phyloP scores from a whole-genome alignment of 805 yeast species.

The Metschnikowia noctiluminum region DNA sequence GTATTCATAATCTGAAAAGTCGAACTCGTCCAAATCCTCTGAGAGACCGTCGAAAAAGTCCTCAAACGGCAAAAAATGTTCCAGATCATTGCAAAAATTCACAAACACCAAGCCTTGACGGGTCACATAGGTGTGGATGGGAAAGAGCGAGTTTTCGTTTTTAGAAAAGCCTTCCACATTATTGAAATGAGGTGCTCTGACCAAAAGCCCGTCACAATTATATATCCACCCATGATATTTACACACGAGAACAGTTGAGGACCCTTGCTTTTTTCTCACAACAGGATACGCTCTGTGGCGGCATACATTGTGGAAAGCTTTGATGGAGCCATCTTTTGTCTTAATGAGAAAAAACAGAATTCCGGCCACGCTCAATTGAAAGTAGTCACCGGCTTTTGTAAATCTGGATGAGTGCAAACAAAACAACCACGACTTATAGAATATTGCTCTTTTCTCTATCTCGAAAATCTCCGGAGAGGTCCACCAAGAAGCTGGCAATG shows the following conservation, averaged over 20 bases:
- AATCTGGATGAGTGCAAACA: conserved; percentile 51
- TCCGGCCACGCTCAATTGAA: conserved; percentile 47
- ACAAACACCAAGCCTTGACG: conserved; percentile 55
- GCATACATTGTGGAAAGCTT: conserved; percentile 63
- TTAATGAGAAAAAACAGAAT: conserved; percentile 54
- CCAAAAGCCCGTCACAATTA: conserved; percentile 55
- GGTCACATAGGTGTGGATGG: conserved; percentile 52
- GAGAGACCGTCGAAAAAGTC: conserved; percentile 51
- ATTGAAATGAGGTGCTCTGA: conserved; percentile 62
- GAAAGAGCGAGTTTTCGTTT: conserved; percentile 52
- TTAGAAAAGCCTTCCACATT: conserved; percentile 56
- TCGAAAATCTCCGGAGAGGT: conserved; percentile 56
- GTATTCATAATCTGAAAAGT: conserved; percentile 58
- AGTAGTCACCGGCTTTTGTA: conserved; percentile 57
- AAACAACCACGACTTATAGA: conserved; percentile 55
- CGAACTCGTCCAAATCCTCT: conserved; percentile 53
- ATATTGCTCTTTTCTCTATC: conserved; percentile 55
- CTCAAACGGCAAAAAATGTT: conserved; percentile 46
- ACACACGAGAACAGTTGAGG: conserved; percentile 56
- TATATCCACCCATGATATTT: conserved; percentile 66
- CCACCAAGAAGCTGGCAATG: conserved; percentile 68
- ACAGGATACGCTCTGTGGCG: conserved; percentile 67
- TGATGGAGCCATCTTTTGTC: conserved; percentile 47
- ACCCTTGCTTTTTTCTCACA: conserved; percentile 55
- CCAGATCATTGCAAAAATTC: conserved; percentile 46